Evolutionary conservation across 2,329 filamentous ascomycete species (phyloP).

Genomic region (Volutella citrinella): DNA sequence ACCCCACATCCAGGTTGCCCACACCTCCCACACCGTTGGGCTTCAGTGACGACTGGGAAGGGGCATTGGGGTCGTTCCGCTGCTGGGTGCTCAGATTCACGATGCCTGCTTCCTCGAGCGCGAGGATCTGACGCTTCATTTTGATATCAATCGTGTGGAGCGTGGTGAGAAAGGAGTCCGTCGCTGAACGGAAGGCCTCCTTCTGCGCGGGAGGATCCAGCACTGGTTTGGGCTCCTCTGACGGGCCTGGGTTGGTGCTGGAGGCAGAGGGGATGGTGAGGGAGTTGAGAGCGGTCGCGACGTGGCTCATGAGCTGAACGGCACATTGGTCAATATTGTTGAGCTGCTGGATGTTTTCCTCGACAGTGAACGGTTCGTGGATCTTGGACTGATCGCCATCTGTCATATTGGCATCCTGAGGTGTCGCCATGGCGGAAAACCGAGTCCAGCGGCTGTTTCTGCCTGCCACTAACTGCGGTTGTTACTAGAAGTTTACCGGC

Average conservation of each 20-base stretch:
- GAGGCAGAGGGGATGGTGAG: slow-evolving; percentile 36
- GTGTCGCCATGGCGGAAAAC: slow-evolving; percentile 33
- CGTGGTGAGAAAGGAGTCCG: slow-evolving; percentile 66
- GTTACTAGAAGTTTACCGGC: no score
- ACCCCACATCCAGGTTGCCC: slow-evolving; percentile 74
- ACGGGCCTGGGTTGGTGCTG: slow-evolving; percentile 8
- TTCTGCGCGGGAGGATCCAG: slow-evolving; percentile 50
- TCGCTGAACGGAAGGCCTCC: slow-evolving; percentile 55
- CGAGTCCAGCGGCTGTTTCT: no score
- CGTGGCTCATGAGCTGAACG: slow-evolving; percentile 40
- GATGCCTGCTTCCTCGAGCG: slow-evolving; percentile 77
- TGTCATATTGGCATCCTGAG: slow-evolving; percentile 30
- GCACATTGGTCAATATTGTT: slow-evolving; percentile 69
- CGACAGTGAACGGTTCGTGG: slow-evolving; percentile 61
- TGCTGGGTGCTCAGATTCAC: slow-evolving; percentile 47
- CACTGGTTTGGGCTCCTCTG: slow-evolving; percentile 20
- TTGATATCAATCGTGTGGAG: slow-evolving; percentile 73
- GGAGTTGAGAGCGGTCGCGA: slow-evolving; percentile 43
- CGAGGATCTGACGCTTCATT: slow-evolving; percentile 65
- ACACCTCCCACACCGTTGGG: slow-evolving; percentile 55
- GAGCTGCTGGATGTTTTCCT: slow-evolving; percentile 78
- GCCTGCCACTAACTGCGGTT: no score
- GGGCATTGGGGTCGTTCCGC: slow-evolving; percentile 30
- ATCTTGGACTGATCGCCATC: slow-evolving; percentile 22
- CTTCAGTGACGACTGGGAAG: slow-evolving; percentile 45